Evolutionary conservation across 208 protist species (phyloP), one percentile per base, ranked within the genome.

Genomic region (Leishmania martiniquensis): DNA sequence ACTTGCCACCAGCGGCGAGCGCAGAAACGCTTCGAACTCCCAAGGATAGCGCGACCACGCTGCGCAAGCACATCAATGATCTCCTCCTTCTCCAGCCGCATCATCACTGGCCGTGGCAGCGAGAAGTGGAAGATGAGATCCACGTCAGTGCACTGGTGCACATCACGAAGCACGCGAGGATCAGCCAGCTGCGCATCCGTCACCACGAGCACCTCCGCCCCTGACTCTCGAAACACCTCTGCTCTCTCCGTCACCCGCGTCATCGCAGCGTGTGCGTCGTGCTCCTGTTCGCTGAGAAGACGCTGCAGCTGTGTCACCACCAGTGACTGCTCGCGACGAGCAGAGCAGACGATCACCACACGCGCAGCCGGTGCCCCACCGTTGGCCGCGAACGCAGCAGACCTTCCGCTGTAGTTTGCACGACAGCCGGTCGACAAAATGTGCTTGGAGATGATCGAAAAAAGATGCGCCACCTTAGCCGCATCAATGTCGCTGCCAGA

Each of bases 61-160:
- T 83, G 71, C 44, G 80, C 82, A 54, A 94, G 39, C 67, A 81
- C 85, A 44, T 89, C 86, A 6, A 82, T 63, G 45, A 94, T 81
- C 52, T 88, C 86, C 34, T 34, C 12, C 80, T 79, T 78, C 72
- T 90, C 85, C 76, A 86, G 82, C 65, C 76, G 82, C 81, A 12
- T 57, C 86, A 80, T 86, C 54, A 90, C 70, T n/a, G 47, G 15
- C 25, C 88, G 84, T 25, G 91, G 87, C 65, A 95, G 75, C 34
- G 81, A 88, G 75, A 87, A 93, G 78, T 95, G 89, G 55, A 95
- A 32, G 12, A 95, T 57, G 32, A 90, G 22, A 37, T 80, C 75
- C 7, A 87, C 76, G 10, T 72, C 34, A 12, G 77, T 67, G 62
- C 77, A 81, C 6, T 81, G 74, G 47, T 78, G 77, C 49, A 82